Evolutionary conservation across 1,139 yeast genomes (phyloP), one percentile per base, ranked within the genome.

Genomic region (Kodamaea sp.): DNA sequence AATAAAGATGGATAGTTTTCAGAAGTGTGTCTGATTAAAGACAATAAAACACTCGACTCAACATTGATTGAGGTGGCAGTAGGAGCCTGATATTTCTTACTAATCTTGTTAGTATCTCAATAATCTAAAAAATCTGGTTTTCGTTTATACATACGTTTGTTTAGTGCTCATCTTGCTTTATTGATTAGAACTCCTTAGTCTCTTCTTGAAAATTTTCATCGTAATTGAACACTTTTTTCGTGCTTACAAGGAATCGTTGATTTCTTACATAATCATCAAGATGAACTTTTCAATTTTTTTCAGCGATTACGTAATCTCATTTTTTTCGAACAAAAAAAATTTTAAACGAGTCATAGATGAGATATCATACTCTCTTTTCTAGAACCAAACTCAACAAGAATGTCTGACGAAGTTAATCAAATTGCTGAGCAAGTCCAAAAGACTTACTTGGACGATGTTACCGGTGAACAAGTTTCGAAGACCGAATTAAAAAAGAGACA

Each of bases 401-500:
- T 71, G 76, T 62, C 75, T 44, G 73, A 67, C 52, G 63, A 62
- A 48, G 81, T 76, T 47, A 79, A 81, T 46, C 71, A 79, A 58
- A 83, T 75, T 41, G 66, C 94, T 38, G 96, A 89, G 56, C 81
- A 79, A 54, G 79, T 88, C 51, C 90, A 87, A 63, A 90, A 89
- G 75, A 80, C 87, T 32, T 80, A 88, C 60, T 75, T 92, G 54
- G 98, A 92, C 63, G 97, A 89, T 45, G 95, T 70, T 54, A 90
- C 97, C 48, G 97, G 97, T 37, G 98, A 92, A 69, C 86, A 82
- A 67, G 96, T 92, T 36, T 92, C 98, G 62, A 92, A 92, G 74
- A 77, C 94, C 46, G 98, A 92, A 66, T 81, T 92, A 70, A 92
- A 92, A 77, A 88, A 86, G 76, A 86, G 98, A 72, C 89, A 85